These are phyloP conservation scores for Cantharellus anzutake DNA, from an alignment of 768 basidiomycete species.

Conservation along the genomic window DNA sequence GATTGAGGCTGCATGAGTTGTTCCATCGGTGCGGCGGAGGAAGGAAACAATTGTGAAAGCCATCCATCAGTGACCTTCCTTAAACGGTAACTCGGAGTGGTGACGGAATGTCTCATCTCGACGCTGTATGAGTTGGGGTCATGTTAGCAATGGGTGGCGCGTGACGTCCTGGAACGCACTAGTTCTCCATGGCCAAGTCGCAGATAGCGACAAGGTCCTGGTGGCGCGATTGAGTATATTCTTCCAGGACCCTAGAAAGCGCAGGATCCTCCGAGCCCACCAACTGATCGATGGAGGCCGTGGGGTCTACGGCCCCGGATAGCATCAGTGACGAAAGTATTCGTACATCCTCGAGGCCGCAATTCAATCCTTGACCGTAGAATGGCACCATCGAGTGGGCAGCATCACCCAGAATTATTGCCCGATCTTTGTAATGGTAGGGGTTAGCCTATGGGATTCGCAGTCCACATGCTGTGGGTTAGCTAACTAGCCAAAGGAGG, in stretches of 20 bases:
- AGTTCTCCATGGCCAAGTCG: conserved; percentile 89
- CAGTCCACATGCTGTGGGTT: conserved; percentile 9
- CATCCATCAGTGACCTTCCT: conserved; percentile 64
- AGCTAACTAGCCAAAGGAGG: conserved; percentile 14
- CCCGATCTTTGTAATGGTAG: conserved; percentile 81
- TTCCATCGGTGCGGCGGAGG: conserved; percentile 23
- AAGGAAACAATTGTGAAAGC: conserved; percentile 16
- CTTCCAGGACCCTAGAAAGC: background rate
- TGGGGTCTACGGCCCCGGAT: background rate
- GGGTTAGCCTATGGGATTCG: conserved; percentile 41
- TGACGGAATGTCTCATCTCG: conserved; percentile 89
- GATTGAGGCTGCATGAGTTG: background rate
- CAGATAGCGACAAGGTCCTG: conserved; percentile 81
- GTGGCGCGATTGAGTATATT: conserved; percentile 64
- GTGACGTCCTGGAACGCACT: conserved; percentile 37
- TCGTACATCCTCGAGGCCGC: conserved; percentile 92
- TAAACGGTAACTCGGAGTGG: conserved; percentile 58
- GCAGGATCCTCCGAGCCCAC: background rate
- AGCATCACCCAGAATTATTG: conserved; percentile 79
- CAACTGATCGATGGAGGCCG: background rate
- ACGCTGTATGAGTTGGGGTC: conserved; percentile 29
- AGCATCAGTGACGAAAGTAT: conserved; percentile 44
- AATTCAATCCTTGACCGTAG: conserved; percentile 94
- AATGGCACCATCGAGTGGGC: conserved; percentile 99
- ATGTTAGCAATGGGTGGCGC: conserved; percentile 11